A percentile compares a stretch with the other conserved stretches of the same genome.
phyloP scores from a whole-genome alignment of 1,139 yeast genomes.

The Debaryomyces sp. region DNA sequence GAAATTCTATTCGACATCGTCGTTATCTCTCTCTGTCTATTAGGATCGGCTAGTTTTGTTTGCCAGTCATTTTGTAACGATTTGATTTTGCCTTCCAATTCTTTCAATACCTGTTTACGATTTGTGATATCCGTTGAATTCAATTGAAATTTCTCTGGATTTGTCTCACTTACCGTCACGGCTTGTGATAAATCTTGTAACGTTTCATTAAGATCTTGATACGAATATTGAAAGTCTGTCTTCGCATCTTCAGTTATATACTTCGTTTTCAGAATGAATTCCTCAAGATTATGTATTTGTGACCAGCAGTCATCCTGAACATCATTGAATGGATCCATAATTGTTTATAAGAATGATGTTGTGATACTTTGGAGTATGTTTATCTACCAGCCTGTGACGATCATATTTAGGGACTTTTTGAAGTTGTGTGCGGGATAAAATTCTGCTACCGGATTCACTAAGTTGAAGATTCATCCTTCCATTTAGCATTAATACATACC shows the following conservation, averaged over 20 bases:
- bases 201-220: conserved; percentile 76
- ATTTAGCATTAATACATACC: not conserved
- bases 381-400: not conserved
- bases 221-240: conserved; percentile 65
- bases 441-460: not conserved
- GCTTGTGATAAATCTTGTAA: conserved; percentile 74
- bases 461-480: not conserved
- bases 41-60: conserved; percentile 22
- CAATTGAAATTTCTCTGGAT: conserved; percentile 62
- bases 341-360: not conserved
- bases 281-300: conserved; percentile 57
- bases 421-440: conserved; percentile 3
- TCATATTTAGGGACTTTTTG: not conserved
- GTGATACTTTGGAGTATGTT: not conserved
- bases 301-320: conserved; percentile 77
- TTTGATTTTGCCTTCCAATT: conserved; percentile 45
- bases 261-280: conserved; percentile 34
- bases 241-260: conserved; percentile 39
- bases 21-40: conserved; percentile 44
- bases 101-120: conserved; percentile 54
- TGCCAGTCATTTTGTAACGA: conserved; percentile 35
- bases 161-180: conserved; percentile 59
- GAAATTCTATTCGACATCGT: conserved; percentile 54
- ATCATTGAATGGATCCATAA: conserved; percentile 85
- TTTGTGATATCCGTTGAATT: conserved; percentile 48